phyloP scores from a whole-genome alignment of 1,284 basidiomycete genomes.

The Veloporphyrellus conicus region DNA sequence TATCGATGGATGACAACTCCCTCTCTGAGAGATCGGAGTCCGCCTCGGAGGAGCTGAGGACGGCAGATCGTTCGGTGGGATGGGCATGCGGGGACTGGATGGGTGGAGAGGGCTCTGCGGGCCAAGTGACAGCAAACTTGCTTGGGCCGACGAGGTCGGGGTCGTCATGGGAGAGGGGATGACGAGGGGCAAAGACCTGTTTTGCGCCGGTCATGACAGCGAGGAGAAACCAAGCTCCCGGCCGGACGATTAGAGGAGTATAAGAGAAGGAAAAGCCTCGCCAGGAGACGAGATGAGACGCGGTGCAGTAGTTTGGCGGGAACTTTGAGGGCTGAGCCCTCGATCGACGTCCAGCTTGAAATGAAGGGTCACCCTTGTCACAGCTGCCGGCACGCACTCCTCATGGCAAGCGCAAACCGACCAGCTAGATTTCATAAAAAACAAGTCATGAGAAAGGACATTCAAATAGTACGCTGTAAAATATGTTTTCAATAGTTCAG shows the following conservation, averaged over 20 bases:
- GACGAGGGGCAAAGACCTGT: slow-evolving; percentile 32
- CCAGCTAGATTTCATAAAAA: slow-evolving; percentile 29
- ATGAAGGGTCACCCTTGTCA: slow-evolving; percentile 30
- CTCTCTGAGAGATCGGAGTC: slow-evolving; percentile 47
- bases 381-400: slow-evolving; percentile 28
- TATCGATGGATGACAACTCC: slow-evolving; percentile 34
- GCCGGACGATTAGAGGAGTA: slow-evolving; percentile 10
- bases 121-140: slow-evolving; percentile 52
- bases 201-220: slow-evolving; percentile 29
- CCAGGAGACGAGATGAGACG: slow-evolving; percentile 26
- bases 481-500: slow-evolving; percentile 57
- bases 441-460: too few species aligned
- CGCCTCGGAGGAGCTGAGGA: slow-evolving; percentile 47
- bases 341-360: slow-evolving; percentile 31
- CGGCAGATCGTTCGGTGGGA: slow-evolving; percentile 34
- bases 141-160: slow-evolving; percentile 40
- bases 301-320: slow-evolving; percentile 13
- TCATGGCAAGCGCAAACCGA: slow-evolving; percentile 25
- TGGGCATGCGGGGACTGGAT: slow-evolving; percentile 30
- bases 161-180: slow-evolving; percentile 28
- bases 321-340: slow-evolving; percentile 26
- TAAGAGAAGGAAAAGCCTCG: slow-evolving; percentile 23
- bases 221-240: slow-evolving; percentile 19
- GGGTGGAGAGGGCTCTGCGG: slow-evolving; percentile 39
- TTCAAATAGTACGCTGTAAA: slow-evolving; percentile 27